A percentile compares a stretch with the other conserved stretches of the same genome.
These are phyloP conservation scores for Neonectria punicea DNA, from an alignment of 2,329 filamentous ascomycete species.

Conservation along the genomic window DNA sequence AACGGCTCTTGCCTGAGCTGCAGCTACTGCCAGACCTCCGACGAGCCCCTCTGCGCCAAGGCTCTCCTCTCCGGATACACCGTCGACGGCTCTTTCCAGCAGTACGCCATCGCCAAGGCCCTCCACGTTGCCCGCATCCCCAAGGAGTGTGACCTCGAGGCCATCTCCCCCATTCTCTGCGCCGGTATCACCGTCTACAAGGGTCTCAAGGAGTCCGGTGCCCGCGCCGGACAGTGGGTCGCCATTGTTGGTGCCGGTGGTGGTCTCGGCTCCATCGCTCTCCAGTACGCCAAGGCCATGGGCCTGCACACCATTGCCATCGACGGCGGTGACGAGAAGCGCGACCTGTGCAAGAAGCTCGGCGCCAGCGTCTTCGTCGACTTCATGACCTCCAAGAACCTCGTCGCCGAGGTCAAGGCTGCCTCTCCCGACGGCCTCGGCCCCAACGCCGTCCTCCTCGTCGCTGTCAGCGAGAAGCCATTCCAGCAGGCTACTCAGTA, in stretches of 20 bases:
- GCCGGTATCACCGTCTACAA: slow-evolving; percentile 92
- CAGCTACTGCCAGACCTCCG: slow-evolving; percentile 81
- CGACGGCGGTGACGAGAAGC: slow-evolving; percentile 86
- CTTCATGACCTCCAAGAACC: slow-evolving; percentile 78
- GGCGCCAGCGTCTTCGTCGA: slow-evolving; percentile 82
- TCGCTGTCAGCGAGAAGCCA: slow-evolving; percentile 89
- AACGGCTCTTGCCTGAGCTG: slow-evolving; percentile 88
- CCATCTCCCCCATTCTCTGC: slow-evolving; percentile 82
- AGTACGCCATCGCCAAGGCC: slow-evolving; percentile 90
- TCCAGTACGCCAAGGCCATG: slow-evolving; percentile 94
- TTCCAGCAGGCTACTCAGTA: slow-evolving; percentile 96
- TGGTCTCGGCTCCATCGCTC: slow-evolving; percentile 80
- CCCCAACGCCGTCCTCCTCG: slow-evolving; percentile 86
- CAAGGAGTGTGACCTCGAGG: slow-evolving; percentile 79
- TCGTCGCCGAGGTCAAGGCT: slow-evolving; percentile 86
- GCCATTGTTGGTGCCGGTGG: slow-evolving; percentile 90
- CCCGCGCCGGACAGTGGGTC: slow-evolving; percentile 78
- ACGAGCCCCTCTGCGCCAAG: slow-evolving; percentile 85
- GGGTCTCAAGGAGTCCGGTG: slow-evolving; percentile 86
- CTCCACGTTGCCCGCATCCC: slow-evolving; percentile 85
- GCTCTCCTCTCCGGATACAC: slow-evolving; percentile 88
- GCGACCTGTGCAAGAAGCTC: slow-evolving; percentile 72
- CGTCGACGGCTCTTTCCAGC: slow-evolving; percentile 92
- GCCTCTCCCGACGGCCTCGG: slow-evolving; percentile 83
- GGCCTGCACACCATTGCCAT: slow-evolving; percentile 83